Base-by-base conservation (phyloP, 371 early-diverging fungal genomes). In the Mucor plumbeus region DNA sequence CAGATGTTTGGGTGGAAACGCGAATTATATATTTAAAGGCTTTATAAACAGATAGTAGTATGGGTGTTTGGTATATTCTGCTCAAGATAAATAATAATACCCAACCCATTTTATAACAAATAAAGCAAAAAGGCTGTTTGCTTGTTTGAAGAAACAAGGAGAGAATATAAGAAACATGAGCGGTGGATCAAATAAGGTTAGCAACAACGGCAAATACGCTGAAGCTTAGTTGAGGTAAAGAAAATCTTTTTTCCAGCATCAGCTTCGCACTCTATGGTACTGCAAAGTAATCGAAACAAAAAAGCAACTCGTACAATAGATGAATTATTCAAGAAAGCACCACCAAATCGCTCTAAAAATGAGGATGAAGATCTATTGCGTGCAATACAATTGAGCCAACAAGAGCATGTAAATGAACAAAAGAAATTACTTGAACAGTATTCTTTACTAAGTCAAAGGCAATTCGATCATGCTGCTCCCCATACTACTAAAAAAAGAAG, bases 1-100 rank as follows among this genome's bases (percentile, higher is more conserved):
- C 92, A 0, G 89, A 79, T n/a, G 90, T 88, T 43, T 76, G 60
- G 26, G 84, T 83, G 6, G 85, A 44, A 21, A 78, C 61, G 8
- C 81, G 82, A 57, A 83, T 62, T 33, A 87, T 15, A 57, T 71
- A 73, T 67, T 91, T 91, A 73, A 81, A 81, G 39, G 78, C 38
- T 62, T 83, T 85, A 61, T 87, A 90, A 21, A 85, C 31, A 17
- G 78, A 71, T 31, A 88, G 70, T 40, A 87, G 70, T 15, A 79
- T 40, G 5, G 83, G 73, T 11, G 78, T 80, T 61, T 83, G 81
- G 63, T 87, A 87, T 43, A 88, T 82, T 64, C 78, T 80, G 59
- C 83, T 80, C 36, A 85, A 71, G 10, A 85, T 65, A 34, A 85
- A 73, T 41, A 85, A 72, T 53, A 78, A 68, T 41, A 85, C 56